Base-by-base conservation (phyloP, 2,329 filamentous ascomycete genomes). In the Penicillium verrucosum region DNA sequence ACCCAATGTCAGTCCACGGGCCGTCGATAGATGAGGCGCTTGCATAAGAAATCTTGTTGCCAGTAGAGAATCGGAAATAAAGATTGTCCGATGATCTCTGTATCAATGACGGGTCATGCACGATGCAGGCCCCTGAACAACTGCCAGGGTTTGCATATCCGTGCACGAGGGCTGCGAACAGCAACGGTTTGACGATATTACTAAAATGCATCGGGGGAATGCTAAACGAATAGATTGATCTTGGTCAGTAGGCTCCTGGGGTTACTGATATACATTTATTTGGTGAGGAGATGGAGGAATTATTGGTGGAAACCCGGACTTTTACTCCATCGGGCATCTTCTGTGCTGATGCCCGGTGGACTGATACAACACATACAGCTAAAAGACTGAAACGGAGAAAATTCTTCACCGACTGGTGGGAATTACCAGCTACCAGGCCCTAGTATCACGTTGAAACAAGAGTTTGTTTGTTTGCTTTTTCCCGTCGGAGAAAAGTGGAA, bases 51-150 rank as follows among this genome's bases (percentile, higher is more conserved):
- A 84, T 79, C 49, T 77, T 73, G 25, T 77, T 76, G 23, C 79
- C 79, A 0, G 81, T 83, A 0, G 79, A 80, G 64, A 83, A 83
- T 10, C 80, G 78, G 65, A 78, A 83, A 66, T 83, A 83, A 0
- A 63, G 78, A 16, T 79, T 77, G 62, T 83, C 80, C 1, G 73
- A 72, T 29, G 69, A 66, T 57, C 79, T 76, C 6, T 72, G 74
- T 60, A 82, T 79, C 38, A 82, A 60, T 1, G 75, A 68, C 0
- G 81, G 81, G 57, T 83, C 81, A 58, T 82, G 80, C 7, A 72
- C 64, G 27, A 66, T 67, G 53, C 71, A 73, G 8, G 60, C 57
- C 3, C 71, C 71, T 1, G 69, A 69, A 51, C 70, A 73, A 14
- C 62, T 43, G 1, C 68, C 69, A 2, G 71, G 71, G 21, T 69